Conservation (phyloP, 2,329 filamentous ascomycete species). For the Hypoxylon sp. region DNA sequence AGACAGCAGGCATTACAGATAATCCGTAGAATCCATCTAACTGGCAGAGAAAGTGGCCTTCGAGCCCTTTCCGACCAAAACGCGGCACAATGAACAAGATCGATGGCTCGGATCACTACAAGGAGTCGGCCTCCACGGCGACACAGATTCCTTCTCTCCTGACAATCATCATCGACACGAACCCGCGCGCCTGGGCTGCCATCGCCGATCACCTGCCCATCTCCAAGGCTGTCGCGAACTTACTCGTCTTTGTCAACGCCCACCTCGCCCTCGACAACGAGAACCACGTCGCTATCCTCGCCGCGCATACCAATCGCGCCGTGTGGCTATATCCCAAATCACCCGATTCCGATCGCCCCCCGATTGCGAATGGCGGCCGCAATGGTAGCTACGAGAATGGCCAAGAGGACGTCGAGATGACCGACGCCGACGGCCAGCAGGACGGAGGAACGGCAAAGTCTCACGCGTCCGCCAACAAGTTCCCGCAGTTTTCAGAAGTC, state of each 20-base stretch:
- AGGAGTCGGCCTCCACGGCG: conserved; percentile 55
- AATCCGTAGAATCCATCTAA: background rate
- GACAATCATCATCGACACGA: conserved; percentile 92
- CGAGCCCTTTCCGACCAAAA: conserved; percentile 9
- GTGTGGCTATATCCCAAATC: conserved; percentile 84
- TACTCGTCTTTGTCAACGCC: conserved; percentile 96
- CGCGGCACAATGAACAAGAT: conserved; percentile 59
- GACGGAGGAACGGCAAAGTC: conserved; percentile 36
- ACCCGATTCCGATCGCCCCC: conserved; percentile 45
- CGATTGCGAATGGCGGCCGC: background rate
- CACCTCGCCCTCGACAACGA: conserved; percentile 93
- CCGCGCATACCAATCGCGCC: conserved; percentile 85
- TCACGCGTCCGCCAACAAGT: conserved; percentile 77
- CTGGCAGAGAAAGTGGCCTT: conserved; percentile 12
- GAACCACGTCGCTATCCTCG: conserved; percentile 91
- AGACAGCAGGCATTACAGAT: background rate
- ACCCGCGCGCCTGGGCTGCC: conserved; percentile 90
- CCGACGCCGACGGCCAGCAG: conserved; percentile 50
- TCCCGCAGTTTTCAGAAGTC: conserved; percentile 87
- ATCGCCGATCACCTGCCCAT: conserved; percentile 78
- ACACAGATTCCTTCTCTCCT: conserved; percentile 80
- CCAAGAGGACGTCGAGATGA: conserved; percentile 69
- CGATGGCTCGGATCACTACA: conserved; percentile 69
- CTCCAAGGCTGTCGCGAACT: conserved; percentile 82
- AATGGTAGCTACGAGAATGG: conserved; percentile 46